Conservation (phyloP, 2,329 filamentous ascomycete genomes). For the Colletotrichum scovillei region DNA sequence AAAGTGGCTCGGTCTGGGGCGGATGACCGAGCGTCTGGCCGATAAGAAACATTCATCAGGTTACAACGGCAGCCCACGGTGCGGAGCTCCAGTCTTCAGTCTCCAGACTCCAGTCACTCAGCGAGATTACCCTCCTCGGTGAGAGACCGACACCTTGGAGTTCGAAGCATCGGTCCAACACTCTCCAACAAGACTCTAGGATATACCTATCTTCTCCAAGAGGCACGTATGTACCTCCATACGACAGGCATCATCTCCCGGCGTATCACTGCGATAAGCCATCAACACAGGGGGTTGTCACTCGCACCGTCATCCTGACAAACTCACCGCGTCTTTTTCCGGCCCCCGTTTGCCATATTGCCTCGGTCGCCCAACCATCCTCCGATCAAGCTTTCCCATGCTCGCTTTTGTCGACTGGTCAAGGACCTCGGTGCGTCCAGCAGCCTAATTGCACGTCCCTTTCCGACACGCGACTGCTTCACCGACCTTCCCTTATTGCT, state of each 20-base stretch:
- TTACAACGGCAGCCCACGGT: background rate
- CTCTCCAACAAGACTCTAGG: background rate
- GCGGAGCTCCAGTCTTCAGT: background rate
- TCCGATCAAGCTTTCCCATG: background rate
- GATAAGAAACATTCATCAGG: background rate
- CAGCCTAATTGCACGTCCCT: constrained; percentile 4
- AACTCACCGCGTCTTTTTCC: background rate
- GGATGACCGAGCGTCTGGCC: background rate
- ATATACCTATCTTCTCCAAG: background rate
- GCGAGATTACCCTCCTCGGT: constrained; percentile 1
- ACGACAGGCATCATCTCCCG: constrained; percentile 9
- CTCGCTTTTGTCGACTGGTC: background rate
- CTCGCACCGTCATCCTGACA: background rate
- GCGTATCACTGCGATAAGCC: background rate
- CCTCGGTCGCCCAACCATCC: background rate
- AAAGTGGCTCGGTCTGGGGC: constrained; percentile 1
- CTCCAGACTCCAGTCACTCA: background rate
- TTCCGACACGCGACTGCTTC: constrained; percentile 1
- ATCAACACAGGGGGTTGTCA: background rate
- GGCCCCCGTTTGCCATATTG: background rate
- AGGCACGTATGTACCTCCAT: background rate
- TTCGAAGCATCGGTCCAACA: background rate
- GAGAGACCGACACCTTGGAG: constrained; percentile 10
- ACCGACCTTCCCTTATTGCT: constrained; percentile 5
- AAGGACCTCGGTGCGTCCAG: constrained; percentile 13